phyloP scores from a whole-genome alignment of 2,329 filamentous ascomycete species.

The Monilinia laxa region DNA sequence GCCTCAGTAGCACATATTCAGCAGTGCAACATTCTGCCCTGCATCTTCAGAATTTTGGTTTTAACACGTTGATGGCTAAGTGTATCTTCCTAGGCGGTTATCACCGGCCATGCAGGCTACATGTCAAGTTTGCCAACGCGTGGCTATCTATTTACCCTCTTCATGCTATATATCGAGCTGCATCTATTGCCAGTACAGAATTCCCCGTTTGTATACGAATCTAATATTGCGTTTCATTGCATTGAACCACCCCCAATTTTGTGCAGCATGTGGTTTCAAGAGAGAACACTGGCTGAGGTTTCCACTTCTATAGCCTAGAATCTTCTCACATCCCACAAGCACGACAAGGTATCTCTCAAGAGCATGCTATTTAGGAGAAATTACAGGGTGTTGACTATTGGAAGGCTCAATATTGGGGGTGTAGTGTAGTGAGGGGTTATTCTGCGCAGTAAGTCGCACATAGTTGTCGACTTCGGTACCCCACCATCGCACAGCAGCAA shows the following conservation, averaged over 20 bases:
- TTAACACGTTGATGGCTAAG: too few species aligned
- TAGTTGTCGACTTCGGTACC: neutral
- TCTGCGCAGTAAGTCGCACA: neutral
- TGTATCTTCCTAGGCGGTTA: neutral
- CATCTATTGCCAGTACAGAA: neutral
- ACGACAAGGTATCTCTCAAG: neutral
- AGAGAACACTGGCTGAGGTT: too few species aligned
- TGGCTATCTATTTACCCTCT: neutral
- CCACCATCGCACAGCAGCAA: neutral
- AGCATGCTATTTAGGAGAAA: neutral
- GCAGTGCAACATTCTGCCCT: neutral
- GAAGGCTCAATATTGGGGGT: too few species aligned
- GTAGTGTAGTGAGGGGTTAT: too few species aligned
- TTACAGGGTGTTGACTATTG: too few species aligned
- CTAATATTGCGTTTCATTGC: neutral
- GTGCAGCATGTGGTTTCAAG: neutral
- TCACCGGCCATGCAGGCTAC: neutral
- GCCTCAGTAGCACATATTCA: neutral
- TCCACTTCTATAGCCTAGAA: too few species aligned
- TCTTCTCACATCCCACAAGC: neutral
- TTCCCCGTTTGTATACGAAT: neutral
- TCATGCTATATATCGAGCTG: neutral
- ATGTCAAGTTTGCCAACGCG: neutral
- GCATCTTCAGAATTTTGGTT: too few species aligned
- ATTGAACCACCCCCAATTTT: neutral